A percentile compares a stretch with the other conserved stretches of the same genome.
phyloP scores from a whole-genome alignment of 305 asterid genomes.

The Andrographis paniculata region DNA sequence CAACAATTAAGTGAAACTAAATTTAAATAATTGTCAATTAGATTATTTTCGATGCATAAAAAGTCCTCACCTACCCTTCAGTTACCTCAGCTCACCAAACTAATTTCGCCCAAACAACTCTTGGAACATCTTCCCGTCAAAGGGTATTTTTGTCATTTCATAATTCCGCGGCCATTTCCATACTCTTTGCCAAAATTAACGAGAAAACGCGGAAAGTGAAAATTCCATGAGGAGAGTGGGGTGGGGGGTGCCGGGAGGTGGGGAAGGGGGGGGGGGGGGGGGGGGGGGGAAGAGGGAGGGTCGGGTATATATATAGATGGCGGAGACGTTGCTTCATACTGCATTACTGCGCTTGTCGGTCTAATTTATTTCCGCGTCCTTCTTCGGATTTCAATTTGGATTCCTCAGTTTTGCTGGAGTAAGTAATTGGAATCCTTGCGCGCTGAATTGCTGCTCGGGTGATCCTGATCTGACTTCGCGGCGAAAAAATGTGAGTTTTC shows the following conservation, averaged over 20 bases:
- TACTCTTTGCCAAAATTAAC: no score
- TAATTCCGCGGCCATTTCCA: no score
- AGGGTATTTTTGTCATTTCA: conserved; percentile 18
- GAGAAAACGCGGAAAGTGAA: not conserved
- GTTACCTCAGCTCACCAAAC: conserved; percentile 2
- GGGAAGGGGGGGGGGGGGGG: conserved; percentile 3
- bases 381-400: conserved; percentile 2
- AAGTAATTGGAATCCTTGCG: conserved; percentile 16
- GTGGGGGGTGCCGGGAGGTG: conserved; percentile 4
- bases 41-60: not conserved
- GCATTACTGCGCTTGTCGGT: conserved; percentile 19
- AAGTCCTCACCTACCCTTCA: conserved; percentile 14
- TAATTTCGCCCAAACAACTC: not conserved
- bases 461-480: conserved; percentile 17
- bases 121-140: conserved; percentile 14
- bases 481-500: conserved; percentile 20
- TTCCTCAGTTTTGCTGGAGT: conserved; percentile 15
- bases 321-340: conserved; percentile 18
- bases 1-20: not conserved
- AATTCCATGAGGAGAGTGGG: conserved; percentile 20
- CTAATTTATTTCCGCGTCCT: conserved; percentile 12
- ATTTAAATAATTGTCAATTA: no score
- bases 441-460: not conserved
- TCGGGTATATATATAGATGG: conserved; percentile 18
- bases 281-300: conserved; percentile 7